Evolutionary conservation across 1,284 basidiomycete genomes (phyloP).

Genomic region (Ganoderma multipileum): DNA sequence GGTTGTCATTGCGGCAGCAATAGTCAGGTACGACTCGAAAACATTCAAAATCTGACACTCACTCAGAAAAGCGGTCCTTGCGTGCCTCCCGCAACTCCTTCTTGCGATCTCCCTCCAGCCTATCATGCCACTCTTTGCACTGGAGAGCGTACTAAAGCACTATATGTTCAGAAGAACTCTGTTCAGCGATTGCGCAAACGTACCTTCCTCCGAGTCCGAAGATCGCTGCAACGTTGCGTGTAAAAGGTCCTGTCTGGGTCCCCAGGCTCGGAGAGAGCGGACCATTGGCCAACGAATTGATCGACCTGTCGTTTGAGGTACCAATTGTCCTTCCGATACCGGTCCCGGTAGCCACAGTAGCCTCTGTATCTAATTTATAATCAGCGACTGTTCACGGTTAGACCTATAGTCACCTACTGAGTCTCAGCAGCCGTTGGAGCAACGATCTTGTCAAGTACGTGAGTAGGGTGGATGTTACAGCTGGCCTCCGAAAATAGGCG

Average conservation of each 20-base stretch:
- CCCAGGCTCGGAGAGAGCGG: not conserved
- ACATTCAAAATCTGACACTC: not conserved
- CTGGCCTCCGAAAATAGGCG: not conserved
- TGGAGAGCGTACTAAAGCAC: slow-evolving; percentile 17
- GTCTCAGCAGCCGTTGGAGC: not conserved
- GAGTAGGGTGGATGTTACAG: not conserved
- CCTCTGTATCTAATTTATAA: not conserved
- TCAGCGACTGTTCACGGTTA: not conserved
- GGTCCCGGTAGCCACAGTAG: no score
- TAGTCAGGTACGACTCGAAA: not conserved
- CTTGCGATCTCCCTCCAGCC: not conserved
- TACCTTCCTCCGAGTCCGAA: not conserved
- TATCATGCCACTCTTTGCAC: slow-evolving; percentile 17
- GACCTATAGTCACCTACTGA: not conserved
- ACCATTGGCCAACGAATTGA: not conserved
- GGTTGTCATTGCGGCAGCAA: not conserved
- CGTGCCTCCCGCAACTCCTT: not conserved
- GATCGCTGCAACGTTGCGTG: not conserved
- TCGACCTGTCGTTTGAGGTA: not conserved
- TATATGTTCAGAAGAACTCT: slow-evolving; percentile 13
- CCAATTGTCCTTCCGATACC: no score
- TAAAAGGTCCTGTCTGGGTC: not conserved
- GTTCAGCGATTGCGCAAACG: not conserved
- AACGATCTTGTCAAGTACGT: not conserved
- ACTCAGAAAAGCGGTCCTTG: not conserved